A percentile compares a stretch with the other conserved stretches of the same genome.
Evolutionary conservation across 2,329 filamentous ascomycete species (phyloP).

Genomic region (Penicillium oxalicum): DNA sequence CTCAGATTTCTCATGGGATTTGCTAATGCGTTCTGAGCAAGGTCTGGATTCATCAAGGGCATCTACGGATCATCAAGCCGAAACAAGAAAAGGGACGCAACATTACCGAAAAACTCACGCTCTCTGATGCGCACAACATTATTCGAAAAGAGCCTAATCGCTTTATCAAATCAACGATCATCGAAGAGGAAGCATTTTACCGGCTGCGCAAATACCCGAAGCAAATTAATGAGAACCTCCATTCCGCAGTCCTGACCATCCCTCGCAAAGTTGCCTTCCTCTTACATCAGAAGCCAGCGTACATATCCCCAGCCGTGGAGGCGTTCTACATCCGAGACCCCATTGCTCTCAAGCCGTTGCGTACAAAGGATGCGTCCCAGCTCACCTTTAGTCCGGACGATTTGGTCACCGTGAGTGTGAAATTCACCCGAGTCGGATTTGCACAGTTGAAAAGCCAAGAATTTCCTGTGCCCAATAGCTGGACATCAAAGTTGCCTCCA

Average conservation of each 20-base stretch:
- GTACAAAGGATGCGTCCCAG: constrained; percentile 48
- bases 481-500: constrained; percentile 42
- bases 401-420: constrained; percentile 69
- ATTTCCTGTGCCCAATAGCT: constrained; percentile 61
- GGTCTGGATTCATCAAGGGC: constrained; percentile 80
- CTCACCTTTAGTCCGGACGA: constrained; percentile 70
- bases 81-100: constrained; percentile 41
- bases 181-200: constrained; percentile 89
- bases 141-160: constrained; percentile 52
- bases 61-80: constrained; percentile 64
- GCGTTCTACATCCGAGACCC: constrained; percentile 89
- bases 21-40: constrained; percentile 15
- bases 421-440: constrained; percentile 82
- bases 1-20: background rate
- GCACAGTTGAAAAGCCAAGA: constrained; percentile 85
- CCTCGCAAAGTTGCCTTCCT: constrained; percentile 78
- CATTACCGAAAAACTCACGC: constrained; percentile 47
- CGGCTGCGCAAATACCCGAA: constrained; percentile 75
- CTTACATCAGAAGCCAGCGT: constrained; percentile 66
- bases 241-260: constrained; percentile 66
- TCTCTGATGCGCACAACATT: constrained; percentile 58
- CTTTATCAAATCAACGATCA: constrained; percentile 63
- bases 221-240: constrained; percentile 68
- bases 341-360: constrained; percentile 63
- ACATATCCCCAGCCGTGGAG: constrained; percentile 78